A percentile compares a stretch with the other conserved stretches of the same genome.
phyloP scores from a whole-genome alignment of 352 stramenopile genomes.

The Pythium diclinum region DNA sequence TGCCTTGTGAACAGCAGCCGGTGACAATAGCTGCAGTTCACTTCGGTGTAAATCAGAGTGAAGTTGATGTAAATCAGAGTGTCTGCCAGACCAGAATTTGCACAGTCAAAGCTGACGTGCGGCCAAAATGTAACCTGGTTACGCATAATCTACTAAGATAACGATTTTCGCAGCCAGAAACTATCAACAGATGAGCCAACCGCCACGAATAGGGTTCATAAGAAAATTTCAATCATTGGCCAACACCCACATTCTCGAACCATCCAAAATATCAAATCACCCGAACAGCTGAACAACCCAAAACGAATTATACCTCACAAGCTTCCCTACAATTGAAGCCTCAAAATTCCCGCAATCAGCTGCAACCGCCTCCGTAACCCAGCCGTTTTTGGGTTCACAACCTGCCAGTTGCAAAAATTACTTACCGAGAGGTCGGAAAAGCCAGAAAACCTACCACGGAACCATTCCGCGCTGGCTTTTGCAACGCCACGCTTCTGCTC shows the following conservation, averaged over 20 bases:
- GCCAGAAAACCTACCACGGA: not conserved
- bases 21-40: not conserved
- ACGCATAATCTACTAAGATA: not conserved
- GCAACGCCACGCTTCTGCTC: conserved; percentile 9
- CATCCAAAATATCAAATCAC: not conserved
- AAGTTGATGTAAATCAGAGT: no score
- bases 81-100: no score
- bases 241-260: not conserved
- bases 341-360: conserved; percentile 1
- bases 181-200: conserved; percentile 7
- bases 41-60: no score
- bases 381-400: not conserved
- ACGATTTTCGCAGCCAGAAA: no score
- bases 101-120: no score
- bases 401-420: conserved; percentile 11
- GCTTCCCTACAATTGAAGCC: not conserved
- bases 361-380: conserved; percentile 1
- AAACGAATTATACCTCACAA: not conserved
- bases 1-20: not conserved
- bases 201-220: conserved; percentile 16
- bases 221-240: conserved; percentile 12
- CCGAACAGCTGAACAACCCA: no score
- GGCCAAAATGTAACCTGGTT: not conserved
- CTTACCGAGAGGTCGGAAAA: not conserved
- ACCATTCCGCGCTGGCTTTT: conserved; percentile 3